phyloP scores from a whole-genome alignment of 148 eudicot genomes.

The Camellia japonica region DNA sequence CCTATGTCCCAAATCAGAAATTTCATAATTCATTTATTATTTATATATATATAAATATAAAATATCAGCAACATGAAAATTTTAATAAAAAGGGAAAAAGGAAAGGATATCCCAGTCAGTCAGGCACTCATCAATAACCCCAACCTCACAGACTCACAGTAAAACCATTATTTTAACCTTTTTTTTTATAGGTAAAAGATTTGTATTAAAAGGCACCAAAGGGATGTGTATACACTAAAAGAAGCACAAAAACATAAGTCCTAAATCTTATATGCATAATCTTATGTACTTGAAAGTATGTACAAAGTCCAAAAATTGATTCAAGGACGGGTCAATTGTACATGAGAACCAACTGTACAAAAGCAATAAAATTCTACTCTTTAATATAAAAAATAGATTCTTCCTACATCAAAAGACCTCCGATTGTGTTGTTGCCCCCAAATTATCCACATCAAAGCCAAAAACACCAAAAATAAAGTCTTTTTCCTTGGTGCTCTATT shows the following conservation, averaged over 20 bases:
- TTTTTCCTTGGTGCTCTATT: background rate
- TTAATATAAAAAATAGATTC: background rate
- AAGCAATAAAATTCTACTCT: background rate
- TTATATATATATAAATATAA: background rate
- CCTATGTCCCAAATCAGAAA: background rate
- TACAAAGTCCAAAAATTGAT: background rate
- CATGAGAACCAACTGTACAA: background rate
- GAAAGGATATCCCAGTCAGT: background rate
- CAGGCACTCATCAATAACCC: background rate
- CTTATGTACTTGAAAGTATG: background rate
- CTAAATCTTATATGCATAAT: background rate
- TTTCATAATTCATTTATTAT: background rate
- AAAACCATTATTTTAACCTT: background rate
- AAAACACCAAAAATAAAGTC: background rate
- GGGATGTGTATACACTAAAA: background rate
- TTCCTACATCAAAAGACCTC: background rate
- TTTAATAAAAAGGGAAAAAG: too few relatives aligned
- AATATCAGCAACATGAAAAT: background rate
- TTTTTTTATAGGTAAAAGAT: too few relatives aligned
- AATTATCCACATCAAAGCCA: background rate
- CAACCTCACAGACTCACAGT: background rate
- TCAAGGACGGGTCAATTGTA: background rate
- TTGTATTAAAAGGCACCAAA: background rate
- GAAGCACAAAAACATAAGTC: background rate
- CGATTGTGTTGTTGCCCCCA: background rate